These are phyloP conservation scores for Flaveria linearis DNA, from an alignment of 129 eudicot genomes.

Conservation along the genomic window DNA sequence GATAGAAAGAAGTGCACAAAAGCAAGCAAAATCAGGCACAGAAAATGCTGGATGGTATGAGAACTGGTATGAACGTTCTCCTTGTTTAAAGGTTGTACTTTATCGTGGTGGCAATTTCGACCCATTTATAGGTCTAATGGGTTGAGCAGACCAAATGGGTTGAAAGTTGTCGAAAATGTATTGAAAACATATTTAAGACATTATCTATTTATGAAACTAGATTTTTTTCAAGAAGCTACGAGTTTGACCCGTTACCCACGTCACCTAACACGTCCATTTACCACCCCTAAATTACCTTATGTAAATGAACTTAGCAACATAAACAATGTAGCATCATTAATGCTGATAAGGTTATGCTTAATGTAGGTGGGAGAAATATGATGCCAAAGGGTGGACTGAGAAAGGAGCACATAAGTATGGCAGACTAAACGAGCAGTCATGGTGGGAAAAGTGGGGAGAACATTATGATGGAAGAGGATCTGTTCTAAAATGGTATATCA, in stretches of 20 bases:
- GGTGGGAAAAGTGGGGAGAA: conserved; percentile 99
- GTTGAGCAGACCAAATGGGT: neutral
- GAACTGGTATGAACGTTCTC: conserved; percentile 36
- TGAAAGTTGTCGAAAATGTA: neutral
- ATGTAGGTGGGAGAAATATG: conserved; percentile 94
- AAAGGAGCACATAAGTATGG: conserved; percentile 94
- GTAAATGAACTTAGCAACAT: neutral
- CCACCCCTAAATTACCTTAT: neutral
- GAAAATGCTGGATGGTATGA: conserved; percentile 98
- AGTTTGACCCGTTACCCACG: neutral
- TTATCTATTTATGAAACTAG: neutral
- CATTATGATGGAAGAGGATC: conserved; percentile 96
- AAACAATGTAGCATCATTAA: neutral
- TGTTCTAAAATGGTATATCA: conserved; percentile 73
- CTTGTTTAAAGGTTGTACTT: neutral
- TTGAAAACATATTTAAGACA: neutral
- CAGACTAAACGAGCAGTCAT: conserved; percentile 84
- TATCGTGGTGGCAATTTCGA: neutral
- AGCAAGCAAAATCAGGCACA: conserved; percentile 92
- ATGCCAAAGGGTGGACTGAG: conserved; percentile 97
- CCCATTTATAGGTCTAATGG: conserved; percentile 1
- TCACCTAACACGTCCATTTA: neutral
- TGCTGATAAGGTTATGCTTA: conserved; percentile 18
- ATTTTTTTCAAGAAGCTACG: neutral
- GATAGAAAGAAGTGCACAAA: conserved; percentile 95